These are phyloP conservation scores for Fusarium sp. DNA, from an alignment of 2,329 filamentous ascomycete genomes.

Conservation along the genomic window DNA sequence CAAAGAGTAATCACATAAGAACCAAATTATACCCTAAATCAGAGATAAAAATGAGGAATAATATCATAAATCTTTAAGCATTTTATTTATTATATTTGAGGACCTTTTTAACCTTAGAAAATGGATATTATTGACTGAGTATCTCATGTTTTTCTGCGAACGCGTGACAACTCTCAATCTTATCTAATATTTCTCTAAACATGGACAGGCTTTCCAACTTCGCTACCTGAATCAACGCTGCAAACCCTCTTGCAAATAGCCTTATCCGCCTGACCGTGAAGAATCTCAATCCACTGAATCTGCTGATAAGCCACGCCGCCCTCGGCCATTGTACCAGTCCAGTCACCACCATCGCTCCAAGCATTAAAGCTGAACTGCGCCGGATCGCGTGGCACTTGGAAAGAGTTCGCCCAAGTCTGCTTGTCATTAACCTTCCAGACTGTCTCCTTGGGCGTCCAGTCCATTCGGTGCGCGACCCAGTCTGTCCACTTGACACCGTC, in stretches of 20 bases:
- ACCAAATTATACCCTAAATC: too few relatives aligned
- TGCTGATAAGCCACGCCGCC: conserved; percentile 64
- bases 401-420: conserved; percentile 60
- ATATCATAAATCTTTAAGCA: too few relatives aligned
- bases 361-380: conserved; percentile 66
- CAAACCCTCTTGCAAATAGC: conserved; percentile 33
- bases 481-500: conserved; percentile 58
- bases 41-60: too few relatives aligned
- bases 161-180: neutral
- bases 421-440: conserved; percentile 66
- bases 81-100: too few relatives aligned
- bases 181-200: conserved; percentile 18
- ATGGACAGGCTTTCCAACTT: conserved; percentile 53
- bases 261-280: conserved; percentile 56
- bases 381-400: conserved; percentile 64
- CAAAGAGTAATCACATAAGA: too few relatives aligned
- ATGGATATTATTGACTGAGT: too few relatives aligned
- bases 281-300: conserved; percentile 70
- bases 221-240: conserved; percentile 44
- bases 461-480: conserved; percentile 68
- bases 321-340: conserved; percentile 66
- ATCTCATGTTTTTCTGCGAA: too few relatives aligned
- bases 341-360: conserved; percentile 69
- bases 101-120: too few relatives aligned
- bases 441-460: conserved; percentile 66